A percentile compares a stretch with the other conserved stretches of the same genome.
Conservation (phyloP, 1,284 basidiomycete genomes). For the Malassezia brasiliensis region DNA sequence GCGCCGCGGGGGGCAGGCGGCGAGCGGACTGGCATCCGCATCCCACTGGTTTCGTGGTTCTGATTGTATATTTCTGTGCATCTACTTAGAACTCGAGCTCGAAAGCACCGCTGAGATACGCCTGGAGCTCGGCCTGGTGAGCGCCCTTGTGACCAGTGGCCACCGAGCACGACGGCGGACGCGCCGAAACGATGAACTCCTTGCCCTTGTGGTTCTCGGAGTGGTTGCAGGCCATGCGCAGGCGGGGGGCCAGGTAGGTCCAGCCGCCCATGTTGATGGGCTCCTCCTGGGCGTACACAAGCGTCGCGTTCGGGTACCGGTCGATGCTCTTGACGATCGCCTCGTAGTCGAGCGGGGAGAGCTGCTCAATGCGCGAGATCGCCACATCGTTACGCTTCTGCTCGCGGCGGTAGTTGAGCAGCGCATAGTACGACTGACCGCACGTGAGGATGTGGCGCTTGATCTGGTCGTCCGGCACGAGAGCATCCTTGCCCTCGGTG, state of each 20-base stretch:
- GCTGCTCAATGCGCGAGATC: conserved; percentile 85
- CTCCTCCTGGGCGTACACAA: conserved; percentile 85
- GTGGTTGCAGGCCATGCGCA: conserved; percentile 39
- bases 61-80: no score
- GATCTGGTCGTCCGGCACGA: conserved; percentile 75
- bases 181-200: conserved; percentile 37
- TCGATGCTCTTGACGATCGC: conserved; percentile 52
- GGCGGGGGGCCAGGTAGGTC: conserved; percentile 77
- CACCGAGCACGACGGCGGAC: conserved; percentile 51
- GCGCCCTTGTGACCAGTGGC: conserved; percentile 76
- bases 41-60: no score
- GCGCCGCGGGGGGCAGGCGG: no score
- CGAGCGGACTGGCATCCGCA: no score
- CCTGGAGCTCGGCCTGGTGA: conserved; percentile 43
- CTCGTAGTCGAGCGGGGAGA: conserved; percentile 93
- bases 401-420: conserved; percentile 55
- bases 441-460: conserved; percentile 68
- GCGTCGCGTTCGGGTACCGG: conserved; percentile 84
- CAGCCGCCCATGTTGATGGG: conserved; percentile 66
- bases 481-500: conserved; percentile 52
- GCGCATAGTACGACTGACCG: conserved; percentile 86
- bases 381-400: conserved; percentile 68
- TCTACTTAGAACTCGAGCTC: conserved; percentile 19
- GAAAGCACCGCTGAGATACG: conserved; percentile 36
- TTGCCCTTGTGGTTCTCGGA: conserved; percentile 71